Evolutionary conservation across 192 early-diverging fungal species (phyloP).

Genomic region (Ambispora gerdemannii): DNA sequence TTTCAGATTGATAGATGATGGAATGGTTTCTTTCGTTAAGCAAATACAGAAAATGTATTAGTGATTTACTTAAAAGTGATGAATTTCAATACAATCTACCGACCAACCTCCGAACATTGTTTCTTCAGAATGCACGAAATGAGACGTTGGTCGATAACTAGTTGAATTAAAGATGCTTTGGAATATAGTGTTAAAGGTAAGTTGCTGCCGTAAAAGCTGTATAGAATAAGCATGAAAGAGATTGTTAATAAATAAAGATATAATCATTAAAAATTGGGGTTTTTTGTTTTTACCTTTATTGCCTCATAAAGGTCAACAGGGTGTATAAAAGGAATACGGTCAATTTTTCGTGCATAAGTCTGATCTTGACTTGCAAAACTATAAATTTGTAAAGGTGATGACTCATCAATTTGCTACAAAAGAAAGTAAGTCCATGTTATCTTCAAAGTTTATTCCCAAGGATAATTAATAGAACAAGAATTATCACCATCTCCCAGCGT

Average conservation of each 20-base stretch:
- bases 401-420: conserved; percentile 20
- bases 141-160: neutral
- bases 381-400: neutral
- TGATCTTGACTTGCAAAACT: neutral
- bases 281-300: conserved; percentile 21
- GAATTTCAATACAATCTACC: too few species aligned
- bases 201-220: conserved; percentile 27
- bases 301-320: neutral
- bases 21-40: too few species aligned
- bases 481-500: conserved; percentile 17
- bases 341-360: conserved; percentile 26
- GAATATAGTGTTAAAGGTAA: conserved; percentile 21
- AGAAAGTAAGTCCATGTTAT: neutral
- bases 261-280: too few species aligned
- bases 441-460: neutral
- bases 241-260: neutral
- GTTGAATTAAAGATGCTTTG: conserved; percentile 30
- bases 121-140: neutral
- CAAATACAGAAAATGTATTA: too few species aligned
- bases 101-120: neutral
- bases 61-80: too few species aligned
- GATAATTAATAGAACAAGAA: neutral
- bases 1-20: neutral
- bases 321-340: conserved; percentile 20
- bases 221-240: neutral